phyloP scores from a whole-genome alignment of 306 rosid species.

The Hippophae tibetana region DNA sequence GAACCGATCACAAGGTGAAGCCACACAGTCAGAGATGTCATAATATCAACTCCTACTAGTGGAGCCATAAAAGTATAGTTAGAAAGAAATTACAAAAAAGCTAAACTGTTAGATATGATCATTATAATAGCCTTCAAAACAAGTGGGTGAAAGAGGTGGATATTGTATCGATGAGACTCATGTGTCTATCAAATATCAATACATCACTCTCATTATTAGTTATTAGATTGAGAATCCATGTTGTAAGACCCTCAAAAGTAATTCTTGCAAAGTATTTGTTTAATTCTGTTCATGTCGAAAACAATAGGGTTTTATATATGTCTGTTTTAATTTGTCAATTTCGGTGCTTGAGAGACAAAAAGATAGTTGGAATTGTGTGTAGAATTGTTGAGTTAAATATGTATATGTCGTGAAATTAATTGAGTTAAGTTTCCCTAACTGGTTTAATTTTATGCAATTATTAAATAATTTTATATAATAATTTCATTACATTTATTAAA shows the following conservation, averaged over 20 bases:
- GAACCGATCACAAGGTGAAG: conserved; percentile 9
- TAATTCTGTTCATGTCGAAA: too few relatives aligned
- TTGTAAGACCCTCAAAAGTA: conserved; percentile 4
- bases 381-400: conserved; percentile 7
- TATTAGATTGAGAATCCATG: not conserved
- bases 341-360: not conserved
- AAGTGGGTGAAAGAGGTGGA: conserved; percentile 36
- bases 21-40: conserved; percentile 14
- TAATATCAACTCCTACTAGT: conserved; percentile 15
- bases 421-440: too few relatives aligned
- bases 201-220: conserved; percentile 35
- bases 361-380: conserved; percentile 9
- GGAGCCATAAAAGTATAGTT: conserved; percentile 10
- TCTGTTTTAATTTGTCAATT: too few relatives aligned
- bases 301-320: too few relatives aligned
- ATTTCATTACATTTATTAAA: too few relatives aligned
- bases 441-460: too few relatives aligned
- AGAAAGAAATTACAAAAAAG: conserved; percentile 4
- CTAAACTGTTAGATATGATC: conserved; percentile 49
- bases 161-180: conserved; percentile 15
- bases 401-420: too few relatives aligned
- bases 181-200: conserved; percentile 35
- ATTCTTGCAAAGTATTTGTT: not conserved
- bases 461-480: too few relatives aligned
- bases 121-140: conserved; percentile 53